Evolutionary conservation across 345 rosid species (phyloP).

Genomic region (Gossypium bickii): DNA sequence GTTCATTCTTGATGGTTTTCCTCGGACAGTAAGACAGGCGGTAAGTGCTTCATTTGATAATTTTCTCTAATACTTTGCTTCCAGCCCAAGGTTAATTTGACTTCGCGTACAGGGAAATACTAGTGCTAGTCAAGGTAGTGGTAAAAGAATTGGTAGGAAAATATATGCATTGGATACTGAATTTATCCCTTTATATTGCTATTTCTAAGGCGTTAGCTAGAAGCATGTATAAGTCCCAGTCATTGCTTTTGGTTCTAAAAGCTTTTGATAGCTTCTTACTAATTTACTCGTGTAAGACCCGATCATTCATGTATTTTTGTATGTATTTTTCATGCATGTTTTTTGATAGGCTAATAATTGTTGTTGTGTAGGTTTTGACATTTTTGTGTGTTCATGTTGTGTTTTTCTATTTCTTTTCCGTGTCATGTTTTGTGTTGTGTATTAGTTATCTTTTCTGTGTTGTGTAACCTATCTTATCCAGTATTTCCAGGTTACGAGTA

Average conservation of each 20-base stretch:
- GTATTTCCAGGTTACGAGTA: background rate
- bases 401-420: background rate
- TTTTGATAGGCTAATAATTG: background rate
- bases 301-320: background rate
- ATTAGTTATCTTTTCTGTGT: background rate
- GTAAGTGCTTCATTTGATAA: slow-evolving; percentile 41
- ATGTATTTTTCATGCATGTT: background rate
- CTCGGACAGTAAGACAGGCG: slow-evolving; percentile 89
- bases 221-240: background rate
- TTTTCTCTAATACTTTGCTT: background rate
- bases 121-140: background rate
- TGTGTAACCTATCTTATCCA: background rate
- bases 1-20: slow-evolving; percentile 97
- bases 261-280: background rate
- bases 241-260: background rate
- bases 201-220: background rate
- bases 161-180: background rate
- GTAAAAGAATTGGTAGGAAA: background rate
- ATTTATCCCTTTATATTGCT: background rate
- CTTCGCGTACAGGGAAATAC: background rate
- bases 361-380: background rate
- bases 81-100: background rate
- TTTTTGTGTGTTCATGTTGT: background rate
- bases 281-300: background rate
- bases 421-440: background rate